Conservation (phyloP, 2,329 filamentous ascomycete genomes). For the Orbilia ellipsospora region DNA sequence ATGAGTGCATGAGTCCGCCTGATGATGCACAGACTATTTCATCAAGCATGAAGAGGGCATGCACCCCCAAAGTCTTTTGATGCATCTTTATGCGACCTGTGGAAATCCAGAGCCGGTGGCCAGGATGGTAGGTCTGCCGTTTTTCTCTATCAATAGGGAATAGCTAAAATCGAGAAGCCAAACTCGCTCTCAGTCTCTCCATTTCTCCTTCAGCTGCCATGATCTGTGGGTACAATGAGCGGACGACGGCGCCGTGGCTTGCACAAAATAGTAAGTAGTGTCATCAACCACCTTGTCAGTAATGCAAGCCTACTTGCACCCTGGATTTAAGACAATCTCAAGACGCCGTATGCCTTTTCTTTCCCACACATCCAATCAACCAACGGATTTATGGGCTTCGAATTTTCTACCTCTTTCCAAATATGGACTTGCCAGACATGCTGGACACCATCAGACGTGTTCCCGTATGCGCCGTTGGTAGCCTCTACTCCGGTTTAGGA, state of each 20-base stretch:
- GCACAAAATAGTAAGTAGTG: constrained; percentile 20
- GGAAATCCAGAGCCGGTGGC: constrained; percentile 29
- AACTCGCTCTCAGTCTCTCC: constrained; percentile 1
- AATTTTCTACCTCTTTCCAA: constrained; percentile 25
- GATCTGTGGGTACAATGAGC: constrained; percentile 8
- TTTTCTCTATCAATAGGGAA: constrained; percentile 21
- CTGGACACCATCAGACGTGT: constrained; percentile 9
- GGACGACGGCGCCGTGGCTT: constrained; percentile 29
- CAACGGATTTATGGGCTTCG: constrained; percentile 37
- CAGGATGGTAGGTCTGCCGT: background rate
- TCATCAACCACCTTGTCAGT: constrained; percentile 26
- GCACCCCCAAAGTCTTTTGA: constrained; percentile 22
- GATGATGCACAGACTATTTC: constrained; percentile 19
- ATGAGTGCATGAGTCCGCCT: constrained; percentile 3
- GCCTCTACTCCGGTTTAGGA: constrained; percentile 23
- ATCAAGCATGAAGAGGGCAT: constrained; percentile 25
- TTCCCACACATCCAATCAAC: constrained; percentile 32
- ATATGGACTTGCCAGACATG: constrained; percentile 27
- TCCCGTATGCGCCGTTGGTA: constrained; percentile 25
- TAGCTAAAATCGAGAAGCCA: constrained; percentile 15
- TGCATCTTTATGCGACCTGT: constrained; percentile 33
- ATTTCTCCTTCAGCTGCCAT: constrained; percentile 19
- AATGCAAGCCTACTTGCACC: constrained; percentile 31
- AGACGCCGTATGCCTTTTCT: constrained; percentile 27
- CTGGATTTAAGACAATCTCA: constrained; percentile 43